Evolutionary conservation across 176 grass and related monocot genomes (phyloP).

Genomic region (Ananas comosus): DNA sequence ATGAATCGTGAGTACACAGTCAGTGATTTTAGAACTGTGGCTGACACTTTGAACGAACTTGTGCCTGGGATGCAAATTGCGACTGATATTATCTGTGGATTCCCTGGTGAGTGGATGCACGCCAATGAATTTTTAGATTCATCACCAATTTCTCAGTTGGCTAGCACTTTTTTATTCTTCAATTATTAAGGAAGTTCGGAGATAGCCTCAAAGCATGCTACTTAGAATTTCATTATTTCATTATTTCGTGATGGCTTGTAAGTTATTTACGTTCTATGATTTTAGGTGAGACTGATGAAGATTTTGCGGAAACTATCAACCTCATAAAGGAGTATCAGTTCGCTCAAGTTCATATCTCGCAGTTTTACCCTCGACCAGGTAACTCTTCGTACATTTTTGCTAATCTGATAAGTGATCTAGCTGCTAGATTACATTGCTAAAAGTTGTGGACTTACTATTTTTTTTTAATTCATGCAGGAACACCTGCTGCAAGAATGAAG

Average conservation of each 20-base stretch:
- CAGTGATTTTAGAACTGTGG: constrained; percentile 71
- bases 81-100: constrained; percentile 94
- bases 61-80: constrained; percentile 96
- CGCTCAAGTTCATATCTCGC: constrained; percentile 92
- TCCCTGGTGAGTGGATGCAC: constrained; percentile 45
- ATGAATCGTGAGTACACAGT: constrained; percentile 94
- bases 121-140: neutral
- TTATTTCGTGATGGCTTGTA: neutral
- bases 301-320: constrained; percentile 75
- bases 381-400: neutral
- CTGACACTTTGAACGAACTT: constrained; percentile 69
- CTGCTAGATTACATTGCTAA: neutral
- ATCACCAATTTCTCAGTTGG: constrained; percentile 18
- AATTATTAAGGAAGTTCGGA: neutral
- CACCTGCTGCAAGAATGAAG: constrained; percentile 93
- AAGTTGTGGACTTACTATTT: neutral
- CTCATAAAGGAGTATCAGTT: constrained; percentile 77
- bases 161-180: constrained; percentile 2
- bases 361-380: constrained; percentile 96
- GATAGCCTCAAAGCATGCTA: neutral
- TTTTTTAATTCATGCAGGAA: constrained; percentile 43
- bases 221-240: neutral
- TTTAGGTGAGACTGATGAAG: constrained; percentile 83
- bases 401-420: neutral
- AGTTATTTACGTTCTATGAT: neutral